Conservation (phyloP, 2,329 filamentous ascomycete species). For the Fusarium neocosmosporiellum region DNA sequence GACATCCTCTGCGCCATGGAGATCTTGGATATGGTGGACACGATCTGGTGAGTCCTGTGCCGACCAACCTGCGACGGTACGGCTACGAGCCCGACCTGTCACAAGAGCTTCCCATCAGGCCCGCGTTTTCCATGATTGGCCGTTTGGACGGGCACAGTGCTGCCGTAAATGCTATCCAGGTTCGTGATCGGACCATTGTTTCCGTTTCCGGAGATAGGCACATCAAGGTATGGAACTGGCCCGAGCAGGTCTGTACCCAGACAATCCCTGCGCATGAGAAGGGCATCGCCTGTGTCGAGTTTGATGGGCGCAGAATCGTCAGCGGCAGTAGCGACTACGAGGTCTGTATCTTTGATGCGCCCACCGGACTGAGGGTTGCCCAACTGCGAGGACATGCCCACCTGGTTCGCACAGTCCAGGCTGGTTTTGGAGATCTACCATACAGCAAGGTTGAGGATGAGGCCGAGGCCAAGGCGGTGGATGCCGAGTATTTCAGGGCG, state of each 20-base stretch:
- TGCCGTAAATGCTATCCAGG: slow-evolving; percentile 96
- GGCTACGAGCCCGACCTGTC: slow-evolving; percentile 62
- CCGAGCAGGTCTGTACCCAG: slow-evolving; percentile 77
- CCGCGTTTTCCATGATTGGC: slow-evolving; percentile 81
- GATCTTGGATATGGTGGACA: slow-evolving; percentile 65
- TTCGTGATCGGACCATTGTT: slow-evolving; percentile 86
- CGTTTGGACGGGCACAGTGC: slow-evolving; percentile 86
- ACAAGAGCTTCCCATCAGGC: slow-evolving; percentile 62
- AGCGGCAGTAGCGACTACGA: slow-evolving; percentile 97
- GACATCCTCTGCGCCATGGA: slow-evolving; percentile 71
- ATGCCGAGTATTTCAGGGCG: slow-evolving; percentile 76
- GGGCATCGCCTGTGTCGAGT: slow-evolving; percentile 97
- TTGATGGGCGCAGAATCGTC: slow-evolving; percentile 91
- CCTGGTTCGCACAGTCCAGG: slow-evolving; percentile 93
- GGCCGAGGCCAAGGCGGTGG: slow-evolving; percentile 77
- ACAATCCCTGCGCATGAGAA: slow-evolving; percentile 91
- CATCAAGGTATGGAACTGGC: slow-evolving; percentile 96
- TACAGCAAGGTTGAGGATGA: slow-evolving; percentile 82
- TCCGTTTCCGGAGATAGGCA: slow-evolving; percentile 94
- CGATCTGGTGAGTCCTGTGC: slow-evolving; percentile 63
- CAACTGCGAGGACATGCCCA: slow-evolving; percentile 84
- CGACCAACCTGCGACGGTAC: slow-evolving; percentile 63
- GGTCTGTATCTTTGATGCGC: slow-evolving; percentile 92
- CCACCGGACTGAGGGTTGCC: slow-evolving; percentile 88
- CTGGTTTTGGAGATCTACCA: slow-evolving; percentile 89